phyloP scores from a whole-genome alignment of 2,329 filamentous ascomycete genomes.

The Colletotrichum sublineola region DNA sequence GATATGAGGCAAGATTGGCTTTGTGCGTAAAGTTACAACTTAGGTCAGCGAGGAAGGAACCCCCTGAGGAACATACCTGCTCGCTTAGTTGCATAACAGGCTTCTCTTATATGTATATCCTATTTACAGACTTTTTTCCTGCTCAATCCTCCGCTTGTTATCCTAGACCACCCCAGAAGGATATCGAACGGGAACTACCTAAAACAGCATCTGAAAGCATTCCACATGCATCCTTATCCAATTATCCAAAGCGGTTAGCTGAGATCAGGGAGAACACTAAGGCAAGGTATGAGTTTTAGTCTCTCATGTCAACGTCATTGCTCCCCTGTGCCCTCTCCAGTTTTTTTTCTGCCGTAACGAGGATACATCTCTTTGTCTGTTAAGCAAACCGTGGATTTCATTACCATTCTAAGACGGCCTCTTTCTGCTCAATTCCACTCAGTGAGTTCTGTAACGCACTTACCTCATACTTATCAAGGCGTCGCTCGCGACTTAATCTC shows the following conservation, averaged over 20 bases:
- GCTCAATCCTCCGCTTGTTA: neutral
- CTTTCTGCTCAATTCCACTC: neutral
- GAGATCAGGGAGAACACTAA: slow-evolving; percentile 9
- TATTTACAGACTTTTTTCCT: neutral
- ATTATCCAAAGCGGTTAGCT: slow-evolving; percentile 5
- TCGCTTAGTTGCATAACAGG: neutral
- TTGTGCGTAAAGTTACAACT: neutral
- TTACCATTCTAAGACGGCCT: neutral
- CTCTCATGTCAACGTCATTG: slow-evolving; percentile 41
- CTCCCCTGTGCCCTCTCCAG: neutral
- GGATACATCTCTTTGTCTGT: slow-evolving; percentile 9
- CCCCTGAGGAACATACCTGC: neutral
- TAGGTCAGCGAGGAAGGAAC: neutral
- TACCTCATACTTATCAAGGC: neutral
- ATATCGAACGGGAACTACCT: neutral
- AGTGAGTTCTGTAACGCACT: neutral
- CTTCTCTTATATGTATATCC: neutral
- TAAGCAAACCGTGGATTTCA: neutral
- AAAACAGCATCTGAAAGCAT: neutral
- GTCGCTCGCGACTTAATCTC: neutral
- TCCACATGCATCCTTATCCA: slow-evolving; percentile 17
- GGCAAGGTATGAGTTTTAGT: slow-evolving; percentile 22
- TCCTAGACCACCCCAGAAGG: neutral
- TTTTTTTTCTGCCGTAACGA: slow-evolving; percentile 18
- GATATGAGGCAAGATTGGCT: neutral